Base-by-base conservation (phyloP, 2,329 filamentous ascomycete genomes). In the Paecilomyces niveus region DNA sequence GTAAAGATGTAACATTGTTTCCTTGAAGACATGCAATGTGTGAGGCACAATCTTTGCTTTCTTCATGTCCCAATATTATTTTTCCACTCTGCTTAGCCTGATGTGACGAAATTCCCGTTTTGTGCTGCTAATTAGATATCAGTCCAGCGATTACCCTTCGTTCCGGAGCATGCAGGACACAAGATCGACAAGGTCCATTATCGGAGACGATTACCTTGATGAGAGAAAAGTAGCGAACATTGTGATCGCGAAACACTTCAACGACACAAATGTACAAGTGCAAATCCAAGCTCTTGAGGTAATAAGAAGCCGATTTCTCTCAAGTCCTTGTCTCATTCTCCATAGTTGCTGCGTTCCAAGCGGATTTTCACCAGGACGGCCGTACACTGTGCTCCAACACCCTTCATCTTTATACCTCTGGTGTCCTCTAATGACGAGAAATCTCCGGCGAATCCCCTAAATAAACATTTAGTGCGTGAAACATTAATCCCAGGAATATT, bases 361-460 rank as follows among this genome's bases (percentile, higher is more conserved):
- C 86, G 90, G 61, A 86, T 96, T 67, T 89, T 89, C 68, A 92
- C 89, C 2, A 85, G 86, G 61, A 89, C 85, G 1, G 85, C 86
- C 21, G 84, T 91, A 52, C 86, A 95, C 65, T 79, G 82, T 39
- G 88, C 89, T 0, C 91, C 92, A 0, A 87, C 86, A 68, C 83
- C 85, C 29, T 96, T 97, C 69, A 77, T 97, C 26, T 86, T 97
- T 62, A 78, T 96, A 31, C 88, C 90, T 1, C 77, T 96, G n/a
- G 76, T 92, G 50, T 61, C 64, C 1, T 74, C 76, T 9, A 62
- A 68, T n/a, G 62, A 64, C 3, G 68, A 68, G 39, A 68, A 69
- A 15, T 62, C 71, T 33, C 63, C 68, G 1, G 65, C 68, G 1
- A 24, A 54, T 22, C 63, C 61, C 29, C 63, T 80, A 13, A 77